These are phyloP conservation scores for Mallotus nudiflorus DNA, from an alignment of 345 rosid genomes.

Conservation along the genomic window DNA sequence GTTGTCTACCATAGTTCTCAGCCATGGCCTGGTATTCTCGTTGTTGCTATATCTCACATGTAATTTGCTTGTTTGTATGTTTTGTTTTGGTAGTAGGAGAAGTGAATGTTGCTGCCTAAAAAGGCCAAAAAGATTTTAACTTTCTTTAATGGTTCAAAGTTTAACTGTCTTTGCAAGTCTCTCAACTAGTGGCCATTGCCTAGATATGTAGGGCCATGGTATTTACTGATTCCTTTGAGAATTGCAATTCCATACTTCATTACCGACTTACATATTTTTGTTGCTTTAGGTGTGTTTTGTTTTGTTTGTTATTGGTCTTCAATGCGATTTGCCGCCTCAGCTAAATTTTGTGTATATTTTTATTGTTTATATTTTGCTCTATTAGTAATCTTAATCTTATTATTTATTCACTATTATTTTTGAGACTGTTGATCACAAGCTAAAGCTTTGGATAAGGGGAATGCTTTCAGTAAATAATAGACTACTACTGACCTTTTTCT, in stretches of 20 bases:
- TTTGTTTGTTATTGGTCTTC: no score
- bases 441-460: neutral
- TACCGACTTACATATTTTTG: neutral
- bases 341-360: neutral
- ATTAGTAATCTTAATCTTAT: neutral
- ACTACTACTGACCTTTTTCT: neutral
- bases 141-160: neutral
- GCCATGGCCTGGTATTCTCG: slow-evolving; percentile 97
- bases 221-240: neutral
- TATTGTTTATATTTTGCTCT: no score
- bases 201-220: neutral
- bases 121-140: neutral
- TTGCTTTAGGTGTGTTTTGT: no score
- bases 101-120: neutral
- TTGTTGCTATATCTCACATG: neutral
- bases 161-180: neutral
- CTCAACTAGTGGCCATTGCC: neutral
- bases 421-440: neutral
- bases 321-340: neutral
- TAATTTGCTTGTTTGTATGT: neutral
- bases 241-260: neutral
- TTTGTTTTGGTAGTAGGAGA: neutral
- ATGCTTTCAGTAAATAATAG: neutral
- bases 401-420: neutral
- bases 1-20: slow-evolving; percentile 93